Evolutionary conservation across 371 early-diverging fungal species (phyloP).

Genomic region (Entomophthora muscae): DNA sequence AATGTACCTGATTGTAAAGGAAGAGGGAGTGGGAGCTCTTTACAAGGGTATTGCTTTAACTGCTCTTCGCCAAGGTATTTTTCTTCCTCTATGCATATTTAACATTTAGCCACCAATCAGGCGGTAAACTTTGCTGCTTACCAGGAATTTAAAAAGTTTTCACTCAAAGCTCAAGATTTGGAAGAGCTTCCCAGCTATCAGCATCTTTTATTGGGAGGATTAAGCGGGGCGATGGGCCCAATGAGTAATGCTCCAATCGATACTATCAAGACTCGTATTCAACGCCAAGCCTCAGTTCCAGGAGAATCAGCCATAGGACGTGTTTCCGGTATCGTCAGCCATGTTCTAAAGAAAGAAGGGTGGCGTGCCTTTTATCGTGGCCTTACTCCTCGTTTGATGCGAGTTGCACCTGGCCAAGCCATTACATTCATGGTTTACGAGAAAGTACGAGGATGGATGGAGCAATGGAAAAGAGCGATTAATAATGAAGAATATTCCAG

Average conservation of each 20-base stretch:
- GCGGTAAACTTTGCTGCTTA: constrained; percentile 97
- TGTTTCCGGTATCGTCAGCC: constrained; percentile 50
- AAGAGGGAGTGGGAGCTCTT: constrained; percentile 79
- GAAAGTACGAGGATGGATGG: constrained; percentile 56
- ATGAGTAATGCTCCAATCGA: constrained; percentile 93
- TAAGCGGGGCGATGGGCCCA: constrained; percentile 94
- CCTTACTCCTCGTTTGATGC: constrained; percentile 78
- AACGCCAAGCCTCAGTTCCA: constrained; percentile 45
- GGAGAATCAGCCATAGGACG: constrained; percentile 62
- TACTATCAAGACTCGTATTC: constrained; percentile 95
- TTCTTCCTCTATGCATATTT: no score
- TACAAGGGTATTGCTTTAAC: constrained; percentile 92
- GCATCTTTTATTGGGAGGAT: constrained; percentile 72
- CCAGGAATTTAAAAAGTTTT: constrained; percentile 67
- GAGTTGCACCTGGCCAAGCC: constrained; percentile 75
- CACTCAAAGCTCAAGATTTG: constrained; percentile 30
- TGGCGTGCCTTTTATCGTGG: constrained; percentile 89
- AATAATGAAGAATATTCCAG: neutral
- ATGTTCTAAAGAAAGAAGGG: constrained; percentile 77
- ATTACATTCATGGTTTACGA: constrained; percentile 81
- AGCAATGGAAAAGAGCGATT: constrained; percentile 9
- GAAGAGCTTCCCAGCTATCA: constrained; percentile 86
- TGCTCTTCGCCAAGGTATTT: constrained; percentile 85
- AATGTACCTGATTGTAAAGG: constrained; percentile 76
- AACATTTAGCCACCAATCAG: constrained; percentile 97